Evolutionary conservation across 192 early-diverging fungal genomes (phyloP).

Genomic region (Gaertneriomyces sp.): DNA sequence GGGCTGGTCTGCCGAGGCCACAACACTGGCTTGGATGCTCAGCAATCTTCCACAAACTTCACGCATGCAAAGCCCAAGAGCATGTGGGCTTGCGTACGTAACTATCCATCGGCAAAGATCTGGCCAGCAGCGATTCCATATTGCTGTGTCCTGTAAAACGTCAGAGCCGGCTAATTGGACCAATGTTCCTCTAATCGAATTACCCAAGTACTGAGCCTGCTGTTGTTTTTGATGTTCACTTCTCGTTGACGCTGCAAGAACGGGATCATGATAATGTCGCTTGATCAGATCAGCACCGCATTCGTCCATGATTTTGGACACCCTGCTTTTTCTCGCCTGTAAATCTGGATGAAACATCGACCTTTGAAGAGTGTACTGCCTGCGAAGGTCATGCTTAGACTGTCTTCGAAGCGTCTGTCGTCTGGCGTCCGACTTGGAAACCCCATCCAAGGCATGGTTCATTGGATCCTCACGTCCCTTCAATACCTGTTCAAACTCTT

Average conservation of each 20-base stretch:
- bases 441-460: constrained; percentile 13
- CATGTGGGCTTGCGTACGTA: constrained; percentile 45
- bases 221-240: constrained; percentile 29
- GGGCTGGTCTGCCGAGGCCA: constrained; percentile 51
- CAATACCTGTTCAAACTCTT: constrained; percentile 22
- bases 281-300: constrained; percentile 34
- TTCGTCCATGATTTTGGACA: constrained; percentile 35
- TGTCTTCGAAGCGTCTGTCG: constrained; percentile 25
- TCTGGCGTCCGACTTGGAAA: constrained; percentile 18
- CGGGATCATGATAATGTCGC: constrained; percentile 35
- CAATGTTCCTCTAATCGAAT: constrained; percentile 49
- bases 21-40: constrained; percentile 58
- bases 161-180: constrained; percentile 58
- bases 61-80: constrained; percentile 45
- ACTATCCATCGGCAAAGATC: constrained; percentile 61
- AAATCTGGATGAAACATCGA: constrained; percentile 14
- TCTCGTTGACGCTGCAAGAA: constrained; percentile 19
- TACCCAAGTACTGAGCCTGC: constrained; percentile 26
- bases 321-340: constrained; percentile 2
- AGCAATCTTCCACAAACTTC: constrained; percentile 63
- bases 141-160: constrained; percentile 44
- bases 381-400: constrained; percentile 17
- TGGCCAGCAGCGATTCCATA: constrained; percentile 73
- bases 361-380: constrained; percentile 19
- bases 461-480: background rate